Conservation (phyloP, 495 filamentous ascomycete species). For the Aspergillus kassunensis region DNA sequence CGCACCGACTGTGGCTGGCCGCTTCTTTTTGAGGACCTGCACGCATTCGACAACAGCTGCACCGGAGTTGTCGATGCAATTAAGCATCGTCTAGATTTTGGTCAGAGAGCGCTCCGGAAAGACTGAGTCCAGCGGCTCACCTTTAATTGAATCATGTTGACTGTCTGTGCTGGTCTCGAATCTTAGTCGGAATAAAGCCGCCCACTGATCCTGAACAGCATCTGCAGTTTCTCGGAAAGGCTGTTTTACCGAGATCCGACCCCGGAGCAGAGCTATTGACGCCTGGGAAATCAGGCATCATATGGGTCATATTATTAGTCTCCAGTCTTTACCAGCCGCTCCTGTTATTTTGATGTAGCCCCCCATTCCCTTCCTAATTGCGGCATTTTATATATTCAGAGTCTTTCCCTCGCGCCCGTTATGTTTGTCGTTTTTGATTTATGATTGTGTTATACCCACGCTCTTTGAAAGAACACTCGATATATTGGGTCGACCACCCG, state of each 20-base stretch:
- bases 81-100: conserved; percentile 77
- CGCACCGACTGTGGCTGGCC: conserved; percentile 85
- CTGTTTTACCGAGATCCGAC: conserved; percentile 28
- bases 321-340: conserved; percentile 1
- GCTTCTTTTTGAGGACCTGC: conserved; percentile 85
- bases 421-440: conserved; percentile 7
- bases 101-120: conserved; percentile 4
- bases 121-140: conserved; percentile 36
- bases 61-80: conserved; percentile 99
- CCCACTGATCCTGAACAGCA: neutral
- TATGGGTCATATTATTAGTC: no score
- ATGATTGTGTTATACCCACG: conserved; percentile 7
- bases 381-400: conserved; percentile 13
- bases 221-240: conserved; percentile 19
- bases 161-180: conserved; percentile 23
- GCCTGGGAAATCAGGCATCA: conserved; percentile 4
- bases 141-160: conserved; percentile 98
- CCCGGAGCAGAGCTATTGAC: conserved; percentile 8
- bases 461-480: conserved; percentile 1
- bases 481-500: conserved; percentile 6
- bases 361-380: neutral
- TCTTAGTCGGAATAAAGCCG: conserved; percentile 3
- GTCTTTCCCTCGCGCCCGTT: conserved; percentile 3
- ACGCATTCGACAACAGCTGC: conserved; percentile 97
- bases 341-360: neutral